Conservation (phyloP, 1,284 basidiomycete species). For the Pisolithus thermaeus region DNA sequence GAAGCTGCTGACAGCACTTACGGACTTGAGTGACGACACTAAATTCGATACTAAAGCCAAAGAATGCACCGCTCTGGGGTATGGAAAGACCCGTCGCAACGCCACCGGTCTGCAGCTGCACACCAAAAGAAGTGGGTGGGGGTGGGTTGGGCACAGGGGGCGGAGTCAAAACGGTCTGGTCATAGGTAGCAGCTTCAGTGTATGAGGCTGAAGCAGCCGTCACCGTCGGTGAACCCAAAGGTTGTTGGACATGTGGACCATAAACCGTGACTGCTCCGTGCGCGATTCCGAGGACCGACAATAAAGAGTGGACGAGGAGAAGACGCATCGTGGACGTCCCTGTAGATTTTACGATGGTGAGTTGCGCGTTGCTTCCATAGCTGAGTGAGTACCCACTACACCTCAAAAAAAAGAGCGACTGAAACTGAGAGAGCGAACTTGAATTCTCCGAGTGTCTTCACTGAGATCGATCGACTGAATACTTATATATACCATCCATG, state of each 20-base stretch:
- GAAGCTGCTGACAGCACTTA: slow-evolving; percentile 24
- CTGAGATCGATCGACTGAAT: background rate
- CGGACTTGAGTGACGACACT: slow-evolving; percentile 42
- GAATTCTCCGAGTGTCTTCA: background rate
- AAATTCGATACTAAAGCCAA: slow-evolving; percentile 54
- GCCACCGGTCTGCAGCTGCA: slow-evolving; percentile 36
- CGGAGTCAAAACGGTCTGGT: slow-evolving; percentile 36
- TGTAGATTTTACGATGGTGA: background rate
- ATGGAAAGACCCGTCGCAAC: slow-evolving; percentile 44
- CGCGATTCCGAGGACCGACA: slow-evolving; percentile 11
- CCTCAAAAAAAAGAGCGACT: slow-evolving; percentile 10
- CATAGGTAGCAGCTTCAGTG: slow-evolving; percentile 40
- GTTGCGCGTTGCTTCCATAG: no score
- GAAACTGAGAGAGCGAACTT: background rate
- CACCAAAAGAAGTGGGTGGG: slow-evolving; percentile 34
- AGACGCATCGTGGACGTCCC: slow-evolving; percentile 11
- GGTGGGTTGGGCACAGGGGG: slow-evolving; percentile 39
- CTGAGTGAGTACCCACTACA: slow-evolving; percentile 9
- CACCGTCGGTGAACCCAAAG: slow-evolving; percentile 15
- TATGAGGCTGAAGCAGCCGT: slow-evolving; percentile 30
- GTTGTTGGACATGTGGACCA: slow-evolving; percentile 25
- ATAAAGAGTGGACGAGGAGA: slow-evolving; percentile 23
- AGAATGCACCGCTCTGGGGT: slow-evolving; percentile 49
- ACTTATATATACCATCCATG: slow-evolving; percentile 4
- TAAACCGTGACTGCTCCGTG: slow-evolving; percentile 27